Percentiles rank a stretch among this genome's conserved stretches.
phyloP scores from a whole-genome alignment of 345 rosid genomes.

The Odontarrhena argentea region DNA sequence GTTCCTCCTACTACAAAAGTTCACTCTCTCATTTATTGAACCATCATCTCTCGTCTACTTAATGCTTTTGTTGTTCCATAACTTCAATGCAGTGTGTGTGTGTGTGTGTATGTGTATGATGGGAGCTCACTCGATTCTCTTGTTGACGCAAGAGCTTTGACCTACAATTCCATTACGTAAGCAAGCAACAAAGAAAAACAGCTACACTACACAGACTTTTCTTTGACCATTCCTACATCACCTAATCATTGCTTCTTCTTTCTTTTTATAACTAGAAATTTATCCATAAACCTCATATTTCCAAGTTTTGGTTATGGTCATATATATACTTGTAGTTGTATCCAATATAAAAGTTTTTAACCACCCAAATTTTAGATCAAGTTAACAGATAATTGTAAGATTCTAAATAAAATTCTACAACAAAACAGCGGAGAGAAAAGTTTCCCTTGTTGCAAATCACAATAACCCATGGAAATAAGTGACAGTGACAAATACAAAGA shows the following conservation, averaged over 20 bases:
- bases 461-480: neutral
- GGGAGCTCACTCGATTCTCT: constrained; percentile 18
- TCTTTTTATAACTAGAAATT: neutral
- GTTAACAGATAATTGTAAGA: neutral
- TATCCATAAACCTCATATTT: neutral
- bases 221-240: constrained; percentile 36
- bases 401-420: constrained; percentile 11
- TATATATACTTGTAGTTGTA: too few species aligned
- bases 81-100: constrained; percentile 10
- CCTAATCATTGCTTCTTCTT: constrained; percentile 24
- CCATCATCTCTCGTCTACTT: constrained; percentile 11
- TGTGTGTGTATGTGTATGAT: too few species aligned
- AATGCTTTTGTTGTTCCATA: constrained; percentile 27
- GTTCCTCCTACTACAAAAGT: constrained; percentile 30
- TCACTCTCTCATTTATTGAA: constrained; percentile 22
- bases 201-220: constrained; percentile 43
- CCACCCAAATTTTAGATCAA: neutral
- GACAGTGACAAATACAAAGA: constrained; percentile 19
- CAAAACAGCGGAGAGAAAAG: neutral
- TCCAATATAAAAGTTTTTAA: too few species aligned
- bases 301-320: too few species aligned
- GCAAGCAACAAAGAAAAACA: constrained; percentile 33
- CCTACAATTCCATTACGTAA: constrained; percentile 31
- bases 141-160: constrained; percentile 38
- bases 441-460: constrained; percentile 4